Base-by-base conservation (phyloP, 495 filamentous ascomycete genomes). In the Neurospora cerealis region DNA sequence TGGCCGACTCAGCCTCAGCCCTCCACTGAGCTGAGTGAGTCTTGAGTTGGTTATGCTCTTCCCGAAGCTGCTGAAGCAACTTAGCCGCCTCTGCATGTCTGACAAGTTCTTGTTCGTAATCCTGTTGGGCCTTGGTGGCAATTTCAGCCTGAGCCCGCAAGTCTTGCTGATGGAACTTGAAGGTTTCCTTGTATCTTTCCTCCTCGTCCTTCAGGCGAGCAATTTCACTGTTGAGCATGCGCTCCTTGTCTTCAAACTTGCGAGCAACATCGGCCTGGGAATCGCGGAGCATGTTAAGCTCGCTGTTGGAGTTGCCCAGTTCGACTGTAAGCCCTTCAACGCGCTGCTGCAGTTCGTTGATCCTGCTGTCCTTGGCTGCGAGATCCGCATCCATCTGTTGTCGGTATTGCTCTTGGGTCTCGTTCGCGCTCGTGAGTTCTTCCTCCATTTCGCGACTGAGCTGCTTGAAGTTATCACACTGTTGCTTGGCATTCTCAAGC, bases 11-110 rank as follows among this genome's bases (percentile, higher is more conserved):
- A 0, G 91, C 91, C 77, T 97, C 91, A 2, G 92, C 88, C 74
- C 88, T 91, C 76, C 91, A 83, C 38, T 89, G 86, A 39, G 91
- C 90, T 21, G 92, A 84, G 54, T 96, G 88, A 0, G 92, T 90
- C 81, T 91, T 93, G 66, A 98, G 83, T 69, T 94, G 85, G 77
- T 96, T 94, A 80, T 92, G 87, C 75, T 98, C 93, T 10, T 83
- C 85, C 46, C 96, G 92, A 69, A 96, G 83, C 48, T 85, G 86
- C 73, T 96, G 93, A 34, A 98, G 82, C 24, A 88, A 86, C 82
- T 93, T 93, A 2, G 95, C 93, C 19, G 96, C 95, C 74, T 97
- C 93, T 4, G 94, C 95, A 79, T 99, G 96, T 81, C 95, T 97
- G 77, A 97, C 89, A 2, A 98, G 87, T 77, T 98, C 96, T 70